phyloP scores from a whole-genome alignment of 345 rosid species.

The Citrus australasica region DNA sequence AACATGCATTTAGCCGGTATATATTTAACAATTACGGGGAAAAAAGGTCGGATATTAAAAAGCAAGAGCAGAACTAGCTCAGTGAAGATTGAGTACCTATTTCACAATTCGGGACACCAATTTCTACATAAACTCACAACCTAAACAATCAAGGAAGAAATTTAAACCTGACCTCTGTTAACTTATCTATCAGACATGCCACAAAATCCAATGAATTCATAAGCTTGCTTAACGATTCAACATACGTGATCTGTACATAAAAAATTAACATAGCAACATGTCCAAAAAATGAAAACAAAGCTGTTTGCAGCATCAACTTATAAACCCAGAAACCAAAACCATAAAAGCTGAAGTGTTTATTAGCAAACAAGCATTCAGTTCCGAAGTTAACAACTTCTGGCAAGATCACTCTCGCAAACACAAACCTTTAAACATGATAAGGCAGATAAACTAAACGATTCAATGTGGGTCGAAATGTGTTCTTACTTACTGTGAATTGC shows the following conservation, averaged over 20 bases:
- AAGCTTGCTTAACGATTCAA: neutral
- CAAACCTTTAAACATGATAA: neutral
- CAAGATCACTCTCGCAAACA: neutral
- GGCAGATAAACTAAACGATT: neutral
- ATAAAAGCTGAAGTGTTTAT: neutral
- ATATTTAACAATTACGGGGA: neutral
- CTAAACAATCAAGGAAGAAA: neutral
- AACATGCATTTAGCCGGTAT: neutral
- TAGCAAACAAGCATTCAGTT: neutral
- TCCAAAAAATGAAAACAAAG: neutral
- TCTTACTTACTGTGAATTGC: neutral
- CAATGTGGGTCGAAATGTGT: neutral
- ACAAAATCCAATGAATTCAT: neutral
- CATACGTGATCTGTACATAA: neutral
- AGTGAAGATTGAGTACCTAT: neutral
- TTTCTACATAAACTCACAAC: neutral
- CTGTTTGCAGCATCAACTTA: neutral
- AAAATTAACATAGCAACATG: neutral
- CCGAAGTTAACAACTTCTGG: neutral
- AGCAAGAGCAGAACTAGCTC: neutral
- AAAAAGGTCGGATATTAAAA: too few species aligned
- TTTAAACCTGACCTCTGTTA: neutral
- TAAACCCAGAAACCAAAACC: constrained; percentile 1
- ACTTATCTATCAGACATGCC: neutral
- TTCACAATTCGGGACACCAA: neutral